Evolutionary conservation across 2,329 filamentous ascomycete genomes (phyloP), one percentile per base, ranked within the genome.

Genomic region (Fusarium albidum): DNA sequence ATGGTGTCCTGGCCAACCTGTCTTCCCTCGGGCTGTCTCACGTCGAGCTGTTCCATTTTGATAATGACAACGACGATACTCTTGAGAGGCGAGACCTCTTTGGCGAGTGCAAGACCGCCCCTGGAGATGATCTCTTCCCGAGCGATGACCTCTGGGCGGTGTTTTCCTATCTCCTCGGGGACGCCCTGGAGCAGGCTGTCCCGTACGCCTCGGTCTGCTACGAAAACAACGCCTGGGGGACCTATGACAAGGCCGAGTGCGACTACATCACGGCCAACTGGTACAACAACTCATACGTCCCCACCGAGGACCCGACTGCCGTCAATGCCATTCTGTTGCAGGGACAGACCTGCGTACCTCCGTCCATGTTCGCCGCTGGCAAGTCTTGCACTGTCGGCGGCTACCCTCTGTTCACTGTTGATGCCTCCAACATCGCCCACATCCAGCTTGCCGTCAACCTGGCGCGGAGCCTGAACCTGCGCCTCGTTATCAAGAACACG

Each of bases 401-500:
- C 15, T 75, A 74, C 59, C 75, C 77, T 0, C 59, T 66, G 4
- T 80, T 79, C 53, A 71, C 73, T 1, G 71, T 81, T 37, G 72
- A 75, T 31, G 73, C 69, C 7, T 73, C 69, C 26, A 75, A 68
- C 15, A 75, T 77, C 2, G 69, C 71, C 6, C 75, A 80, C 53
- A 73, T 80, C 35, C 78, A 79, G 68, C 71, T 76, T 3, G 72
- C 75, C 11, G 66, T 81, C 43, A 78, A 79, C 59, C 75, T 82
- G 57, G 78, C 78, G 9, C 71, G 74, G 14, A 73, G 70, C 37
- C 60, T 71, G 21, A 78, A 80, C 65, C 66, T 82, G 9, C 78
- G 79, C 10, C 68, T 82, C 17, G 74, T 81, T 29, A 71, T 82
- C 56, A 80, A 64, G 54, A 72, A 82, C 69, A 83, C 79, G 0